Evolutionary conservation across 495 filamentous ascomycete species (phyloP).

Genomic region (Penicillium alfredii): DNA sequence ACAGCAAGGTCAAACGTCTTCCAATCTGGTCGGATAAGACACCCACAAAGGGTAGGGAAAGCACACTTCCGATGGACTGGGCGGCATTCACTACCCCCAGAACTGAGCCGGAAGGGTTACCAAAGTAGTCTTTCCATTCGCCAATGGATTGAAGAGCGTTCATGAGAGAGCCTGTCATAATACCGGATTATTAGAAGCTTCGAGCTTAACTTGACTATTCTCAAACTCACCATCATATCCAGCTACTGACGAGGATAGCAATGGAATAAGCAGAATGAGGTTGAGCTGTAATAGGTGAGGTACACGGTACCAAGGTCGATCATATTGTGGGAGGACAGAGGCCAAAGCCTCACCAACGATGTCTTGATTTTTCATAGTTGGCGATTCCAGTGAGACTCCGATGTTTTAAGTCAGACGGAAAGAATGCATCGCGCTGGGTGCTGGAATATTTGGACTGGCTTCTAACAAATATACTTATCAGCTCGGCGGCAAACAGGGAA

Average conservation of each 20-base stretch:
- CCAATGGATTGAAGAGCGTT: slow-evolving; percentile 29
- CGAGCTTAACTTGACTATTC: no score
- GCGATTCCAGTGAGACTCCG: no score
- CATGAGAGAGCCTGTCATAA: slow-evolving; percentile 31
- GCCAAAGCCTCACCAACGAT: slow-evolving; percentile 18
- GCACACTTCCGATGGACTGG: slow-evolving; percentile 57
- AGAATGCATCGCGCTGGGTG: no score
- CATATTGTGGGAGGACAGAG: slow-evolving; percentile 27
- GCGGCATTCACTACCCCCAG: slow-evolving; percentile 61
- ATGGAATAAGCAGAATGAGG: slow-evolving; percentile 31
- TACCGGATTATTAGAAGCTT: no score
- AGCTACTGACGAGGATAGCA: slow-evolving; percentile 34
- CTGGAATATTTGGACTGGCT: no score
- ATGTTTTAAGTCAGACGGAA: no score
- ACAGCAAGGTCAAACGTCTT: slow-evolving; percentile 10
- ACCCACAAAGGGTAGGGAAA: slow-evolving; percentile 13
- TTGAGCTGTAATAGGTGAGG: slow-evolving; percentile 35
- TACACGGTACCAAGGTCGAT: slow-evolving; percentile 27
- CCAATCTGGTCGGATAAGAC: slow-evolving; percentile 16
- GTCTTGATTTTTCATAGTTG: slow-evolving; percentile 15
- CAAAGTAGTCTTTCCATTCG: slow-evolving; percentile 25
- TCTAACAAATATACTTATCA: no score
- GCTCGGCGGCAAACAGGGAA: no score
- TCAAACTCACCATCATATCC: slow-evolving; percentile 31
- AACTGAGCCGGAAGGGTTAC: slow-evolving; percentile 41